Evolutionary conservation across 495 filamentous ascomycete genomes (phyloP).

Genomic region (Mytilinidion resinicola): DNA sequence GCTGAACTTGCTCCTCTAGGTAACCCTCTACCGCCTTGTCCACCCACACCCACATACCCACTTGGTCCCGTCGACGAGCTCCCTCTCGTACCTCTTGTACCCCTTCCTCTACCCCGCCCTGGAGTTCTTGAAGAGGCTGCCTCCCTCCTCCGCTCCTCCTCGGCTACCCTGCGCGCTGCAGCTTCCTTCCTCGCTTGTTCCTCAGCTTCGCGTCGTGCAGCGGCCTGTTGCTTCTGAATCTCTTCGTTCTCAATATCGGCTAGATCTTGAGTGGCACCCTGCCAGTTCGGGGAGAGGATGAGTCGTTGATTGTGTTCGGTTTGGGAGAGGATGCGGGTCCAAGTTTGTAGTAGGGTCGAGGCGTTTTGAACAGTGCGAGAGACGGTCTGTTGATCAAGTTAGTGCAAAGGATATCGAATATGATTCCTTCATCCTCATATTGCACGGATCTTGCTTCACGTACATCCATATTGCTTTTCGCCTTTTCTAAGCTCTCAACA

Average conservation of each 20-base stretch:
- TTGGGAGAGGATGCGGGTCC: conserved; percentile 91
- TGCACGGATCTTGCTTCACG: conserved; percentile 11
- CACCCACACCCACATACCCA: conserved; percentile 45
- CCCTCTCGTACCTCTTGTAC: conserved; percentile 37
- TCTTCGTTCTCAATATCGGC: conserved; percentile 75
- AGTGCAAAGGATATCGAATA: too few species aligned
- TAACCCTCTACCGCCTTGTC: conserved; percentile 37
- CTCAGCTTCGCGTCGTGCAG: conserved; percentile 65
- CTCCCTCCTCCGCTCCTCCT: conserved; percentile 56
- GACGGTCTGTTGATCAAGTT: conserved; percentile 72
- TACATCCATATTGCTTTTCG: conserved; percentile 89
- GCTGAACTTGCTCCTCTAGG: conserved; percentile 39
- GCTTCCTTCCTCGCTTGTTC: conserved; percentile 70
- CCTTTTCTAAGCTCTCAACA: conserved; percentile 68
- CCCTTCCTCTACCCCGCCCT: conserved; percentile 33
- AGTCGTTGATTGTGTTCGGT: conserved; percentile 95
- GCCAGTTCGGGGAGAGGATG: conserved; percentile 82
- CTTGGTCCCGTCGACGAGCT: conserved; percentile 31
- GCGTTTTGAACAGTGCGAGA: conserved; percentile 77
- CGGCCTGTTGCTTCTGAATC: conserved; percentile 60
- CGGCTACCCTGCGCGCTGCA: conserved; percentile 60
- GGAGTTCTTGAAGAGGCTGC: conserved; percentile 42
- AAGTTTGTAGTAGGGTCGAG: conserved; percentile 91
- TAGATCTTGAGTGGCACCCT: conserved; percentile 79
- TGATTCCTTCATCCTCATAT: too few species aligned